Base-by-base conservation (phyloP, 1,284 basidiomycete genomes). In the Sporisorium sorghi region DNA sequence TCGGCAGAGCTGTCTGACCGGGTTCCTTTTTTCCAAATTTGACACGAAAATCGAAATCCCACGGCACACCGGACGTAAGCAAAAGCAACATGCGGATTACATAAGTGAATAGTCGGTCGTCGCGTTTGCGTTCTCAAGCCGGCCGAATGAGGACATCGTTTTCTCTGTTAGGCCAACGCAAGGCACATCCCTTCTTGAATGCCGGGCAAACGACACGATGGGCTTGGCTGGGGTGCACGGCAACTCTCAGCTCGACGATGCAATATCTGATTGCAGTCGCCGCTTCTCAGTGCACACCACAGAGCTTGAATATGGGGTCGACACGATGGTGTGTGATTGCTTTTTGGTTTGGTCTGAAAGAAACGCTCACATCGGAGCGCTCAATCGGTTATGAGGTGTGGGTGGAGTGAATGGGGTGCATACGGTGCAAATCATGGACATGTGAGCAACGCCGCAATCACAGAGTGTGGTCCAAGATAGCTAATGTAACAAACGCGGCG, bases 401-500 rank as follows among this genome's bases (percentile, higher is more conserved):
- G 47, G 26, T 30, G 47, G n/a, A 33, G 24, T 40, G 39, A 46
- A 23, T 19, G 28, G 12, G 53, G 50, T 58, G 62, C 58, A 61
- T 57, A 60, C 35, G 55, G 46, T 71, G 68, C 58, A 32, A 30
- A 56, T 52, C 55, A 23, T 51, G 49, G 42, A 44, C 40, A 28
- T 47, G n/a, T n/a, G 42, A 21, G 21, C 28, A 28, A 42, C 10
- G 57, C 51, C 51, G 39, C 63, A 52, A 24, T 61, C 65, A 54
- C 17, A 49, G n/a, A 12, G 28, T 42, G 52, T 43, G 23, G 53
- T 60, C 61, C 67, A 57, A 54, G n/a, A 53, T 47, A 57, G 67
- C 67, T 70, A 70, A 57, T 70, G 61, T 70, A 64, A 70, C 67
- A 70, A 55, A 60, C 64, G 67, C 60, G 58, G 58, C 32, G 39